Evolutionary conservation across 305 asterid genomes (phyloP), one percentile per base, ranked within the genome.

Genomic region (Fraxinus nigra): DNA sequence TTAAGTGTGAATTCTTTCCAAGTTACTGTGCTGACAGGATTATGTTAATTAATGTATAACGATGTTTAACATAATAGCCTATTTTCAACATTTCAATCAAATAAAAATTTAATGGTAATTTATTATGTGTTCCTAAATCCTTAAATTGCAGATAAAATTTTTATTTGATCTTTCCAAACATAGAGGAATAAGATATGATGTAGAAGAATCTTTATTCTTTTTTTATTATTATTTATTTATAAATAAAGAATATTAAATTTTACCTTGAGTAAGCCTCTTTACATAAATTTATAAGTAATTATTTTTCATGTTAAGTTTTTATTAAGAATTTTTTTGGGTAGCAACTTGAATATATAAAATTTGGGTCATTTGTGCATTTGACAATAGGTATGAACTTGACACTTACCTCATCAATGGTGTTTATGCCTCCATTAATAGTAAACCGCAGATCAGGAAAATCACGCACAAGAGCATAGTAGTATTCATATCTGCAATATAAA

Each of bases 351-450:
- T 43, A 43, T 43, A 43, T 11, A 43, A 43, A 43, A 43, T 43
- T 43, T 43, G n/a, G 16, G 54, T 13, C 1, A 5, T 43, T 69
- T 79, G 67, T 18, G 79, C 30, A 16, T 48, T 43, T 63, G 82
- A 77, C 73, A 77, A 79, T 24, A 56, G 26, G 18, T 28, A 72
- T 28, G 34, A 54, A 79, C 56, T 82, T 79, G 48, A 85, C 69
- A 76, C 83, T 83, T 87, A 95, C 99, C 97, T 95, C 99, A 81
- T 88, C 90, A 72, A 92, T 75, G 38, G 98, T 88, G 82, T 92
- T 93, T 84, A 95, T 92, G 86, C 99, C 99, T 80, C 99, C 99
- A 87, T 95, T 95, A 74, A 95, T 90, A 82, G 98, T 95, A 85
- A 95, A 95, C 80, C 76, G 93, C 79, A 95, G 83, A 88, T 95